Conservation (phyloP, 1,139 yeast genomes). For the Scheffersomyces parashehatae region DNA sequence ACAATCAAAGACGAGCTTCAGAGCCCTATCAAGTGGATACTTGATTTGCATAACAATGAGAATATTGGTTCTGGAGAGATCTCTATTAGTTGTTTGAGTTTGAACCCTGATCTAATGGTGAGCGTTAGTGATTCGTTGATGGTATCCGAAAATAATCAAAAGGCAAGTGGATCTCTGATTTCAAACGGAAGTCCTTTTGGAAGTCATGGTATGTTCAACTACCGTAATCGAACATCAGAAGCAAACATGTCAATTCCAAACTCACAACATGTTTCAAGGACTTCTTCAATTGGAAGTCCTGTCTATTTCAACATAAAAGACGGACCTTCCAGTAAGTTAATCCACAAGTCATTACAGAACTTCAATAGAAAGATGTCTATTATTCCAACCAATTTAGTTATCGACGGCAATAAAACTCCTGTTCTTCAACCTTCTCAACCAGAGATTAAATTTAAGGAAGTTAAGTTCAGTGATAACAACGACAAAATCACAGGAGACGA, state of each 20-base stretch:
- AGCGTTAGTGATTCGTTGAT: constrained; percentile 5
- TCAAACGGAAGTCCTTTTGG: background rate
- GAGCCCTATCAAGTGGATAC: constrained; percentile 38
- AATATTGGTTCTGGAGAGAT: constrained; percentile 34
- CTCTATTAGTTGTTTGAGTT: constrained; percentile 31
- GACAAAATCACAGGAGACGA: constrained; percentile 2
- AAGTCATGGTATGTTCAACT: background rate
- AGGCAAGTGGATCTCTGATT: background rate
- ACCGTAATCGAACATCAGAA: constrained; percentile 1
- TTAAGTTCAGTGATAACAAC: constrained; percentile 20
- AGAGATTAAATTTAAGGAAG: constrained; percentile 31
- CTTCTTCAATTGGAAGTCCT: constrained; percentile 31
- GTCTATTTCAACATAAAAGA: constrained; percentile 19
- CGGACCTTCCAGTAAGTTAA: constrained; percentile 12
- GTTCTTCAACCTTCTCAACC: background rate
- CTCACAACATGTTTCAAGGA: constrained; percentile 19
- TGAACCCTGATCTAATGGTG: constrained; percentile 24
- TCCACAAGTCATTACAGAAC: constrained; percentile 14
- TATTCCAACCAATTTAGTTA: constrained; percentile 27
- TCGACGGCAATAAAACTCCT: constrained; percentile 13
- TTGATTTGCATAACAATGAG: constrained; percentile 16
- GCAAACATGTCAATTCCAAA: constrained; percentile 1
- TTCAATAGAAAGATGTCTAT: constrained; percentile 27
- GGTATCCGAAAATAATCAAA: background rate
- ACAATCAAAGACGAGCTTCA: constrained; percentile 42